Percentiles rank a stretch among this genome's conserved stretches.
Conservation (phyloP, 2,329 filamentous ascomycete genomes). For the Pyricularia pennisetigena region DNA sequence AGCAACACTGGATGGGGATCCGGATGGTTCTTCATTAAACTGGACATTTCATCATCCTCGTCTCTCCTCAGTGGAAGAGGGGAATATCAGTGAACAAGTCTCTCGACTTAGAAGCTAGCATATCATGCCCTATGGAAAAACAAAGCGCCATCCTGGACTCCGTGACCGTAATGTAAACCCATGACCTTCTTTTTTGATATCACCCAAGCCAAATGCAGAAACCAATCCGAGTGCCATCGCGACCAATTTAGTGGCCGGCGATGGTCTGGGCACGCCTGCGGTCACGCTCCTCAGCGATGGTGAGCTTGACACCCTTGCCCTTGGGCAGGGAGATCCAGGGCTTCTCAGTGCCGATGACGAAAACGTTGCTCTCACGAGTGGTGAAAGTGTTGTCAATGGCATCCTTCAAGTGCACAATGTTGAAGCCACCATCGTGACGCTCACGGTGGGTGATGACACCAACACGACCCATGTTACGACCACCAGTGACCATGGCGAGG, state of each 20-base stretch:
- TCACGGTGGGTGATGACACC: constrained; percentile 99
- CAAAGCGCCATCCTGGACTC: constrained; percentile 5
- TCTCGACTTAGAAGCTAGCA: constrained; percentile 1
- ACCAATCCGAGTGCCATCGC: not conserved
- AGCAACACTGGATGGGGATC: not conserved
- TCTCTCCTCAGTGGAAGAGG: not conserved
- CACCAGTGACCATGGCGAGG: constrained; percentile 97
- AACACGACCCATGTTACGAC: constrained; percentile 99
- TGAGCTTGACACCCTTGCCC: constrained; percentile 99
- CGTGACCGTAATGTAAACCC: constrained; percentile 4
- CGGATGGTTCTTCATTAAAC: constrained; percentile 5
- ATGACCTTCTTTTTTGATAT: constrained; percentile 4
- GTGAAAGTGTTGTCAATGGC: constrained; percentile 99
- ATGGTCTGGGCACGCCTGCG: constrained; percentile 67
- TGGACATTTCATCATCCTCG: constrained; percentile 3
- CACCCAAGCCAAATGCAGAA: constrained; percentile 2
- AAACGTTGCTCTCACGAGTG: constrained; percentile 98
- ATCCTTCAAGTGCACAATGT: constrained; percentile 99
- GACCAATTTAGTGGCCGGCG: constrained; percentile 35
- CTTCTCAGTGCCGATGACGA: constrained; percentile 97
- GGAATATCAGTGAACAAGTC: constrained; percentile 1
- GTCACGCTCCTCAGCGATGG: constrained; percentile 98
- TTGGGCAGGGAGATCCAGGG: constrained; percentile 99
- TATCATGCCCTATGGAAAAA: constrained; percentile 3
- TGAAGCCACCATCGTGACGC: constrained; percentile 99